These are phyloP conservation scores for Didymella lethalis DNA, from an alignment of 2,329 filamentous ascomycete genomes.

Conservation along the genomic window DNA sequence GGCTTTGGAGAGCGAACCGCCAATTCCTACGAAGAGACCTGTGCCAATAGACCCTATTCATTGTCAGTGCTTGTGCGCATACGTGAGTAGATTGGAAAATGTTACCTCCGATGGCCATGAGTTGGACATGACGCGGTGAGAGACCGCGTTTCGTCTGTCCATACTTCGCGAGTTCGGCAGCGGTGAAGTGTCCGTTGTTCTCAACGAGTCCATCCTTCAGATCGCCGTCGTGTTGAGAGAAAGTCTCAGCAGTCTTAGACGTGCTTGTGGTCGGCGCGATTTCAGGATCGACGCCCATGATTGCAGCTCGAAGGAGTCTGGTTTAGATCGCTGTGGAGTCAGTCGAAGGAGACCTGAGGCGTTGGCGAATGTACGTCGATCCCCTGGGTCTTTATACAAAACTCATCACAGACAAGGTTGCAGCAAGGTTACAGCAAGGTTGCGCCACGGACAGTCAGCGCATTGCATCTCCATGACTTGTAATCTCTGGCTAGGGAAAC, in stretches of 20 bases:
- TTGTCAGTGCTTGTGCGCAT: conserved; percentile 1
- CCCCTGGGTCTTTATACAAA: conserved; percentile 9
- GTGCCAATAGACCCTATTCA: conserved; percentile 70
- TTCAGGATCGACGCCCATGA: conserved; percentile 20
- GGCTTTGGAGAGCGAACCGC: conserved; percentile 54
- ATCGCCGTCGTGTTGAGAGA: conserved; percentile 14
- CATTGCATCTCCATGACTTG: conserved; percentile 12
- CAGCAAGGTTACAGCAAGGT: neutral
- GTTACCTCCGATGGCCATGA: conserved; percentile 66
- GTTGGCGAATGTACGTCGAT: conserved; percentile 5
- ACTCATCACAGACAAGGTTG: neutral
- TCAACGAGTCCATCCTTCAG: conserved; percentile 15
- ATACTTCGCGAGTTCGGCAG: conserved; percentile 20
- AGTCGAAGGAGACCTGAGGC: conserved; percentile 6
- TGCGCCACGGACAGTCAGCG: neutral
- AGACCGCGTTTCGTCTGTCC: conserved; percentile 50
- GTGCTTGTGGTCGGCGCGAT: conserved; percentile 6
- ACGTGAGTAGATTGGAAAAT: no score
- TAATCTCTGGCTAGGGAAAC: conserved; percentile 10
- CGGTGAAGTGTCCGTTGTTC: conserved; percentile 17
- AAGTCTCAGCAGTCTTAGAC: conserved; percentile 6
- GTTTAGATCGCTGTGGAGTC: neutral
- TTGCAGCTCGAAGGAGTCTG: neutral
- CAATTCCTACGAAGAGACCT: conserved; percentile 71
- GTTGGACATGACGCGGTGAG: conserved; percentile 59